A percentile compares a stretch with the other conserved stretches of the same genome.
phyloP scores from a whole-genome alignment of 192 early-diverging fungal species.

The Coemansia asiatica region DNA sequence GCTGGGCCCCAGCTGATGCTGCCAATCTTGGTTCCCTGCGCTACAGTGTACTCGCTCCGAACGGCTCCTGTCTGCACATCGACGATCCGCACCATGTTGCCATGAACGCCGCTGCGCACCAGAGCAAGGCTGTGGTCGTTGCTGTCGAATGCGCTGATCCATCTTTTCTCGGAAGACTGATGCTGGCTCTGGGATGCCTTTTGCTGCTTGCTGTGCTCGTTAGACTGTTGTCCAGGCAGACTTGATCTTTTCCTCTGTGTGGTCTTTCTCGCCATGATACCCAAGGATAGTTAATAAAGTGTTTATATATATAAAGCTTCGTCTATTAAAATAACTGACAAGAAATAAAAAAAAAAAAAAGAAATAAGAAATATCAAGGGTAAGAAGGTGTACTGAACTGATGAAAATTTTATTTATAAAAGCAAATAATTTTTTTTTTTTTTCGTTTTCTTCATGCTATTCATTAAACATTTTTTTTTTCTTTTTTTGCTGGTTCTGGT shows the following conservation, averaged over 20 bases:
- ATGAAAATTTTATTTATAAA: neutral
- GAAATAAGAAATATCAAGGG: neutral
- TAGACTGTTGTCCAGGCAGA: too few species aligned
- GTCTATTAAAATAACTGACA: neutral
- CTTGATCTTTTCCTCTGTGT: slow-evolving; percentile 35
- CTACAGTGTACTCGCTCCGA: slow-evolving; percentile 37
- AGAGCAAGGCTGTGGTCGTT: slow-evolving; percentile 33
- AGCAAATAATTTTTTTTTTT: neutral
- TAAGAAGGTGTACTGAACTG: slow-evolving; percentile 1
- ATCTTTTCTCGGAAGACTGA: slow-evolving; percentile 3
- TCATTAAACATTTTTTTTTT: neutral
- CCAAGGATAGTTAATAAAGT: too few species aligned
- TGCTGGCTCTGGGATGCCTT: slow-evolving; percentile 15
- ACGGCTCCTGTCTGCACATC: slow-evolving; percentile 43
- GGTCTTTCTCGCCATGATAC: slow-evolving; percentile 46
- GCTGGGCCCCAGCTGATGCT: slow-evolving; percentile 25
- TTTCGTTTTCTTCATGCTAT: neutral
- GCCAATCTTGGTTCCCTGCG: slow-evolving; percentile 10
- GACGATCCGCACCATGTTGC: slow-evolving; percentile 37
- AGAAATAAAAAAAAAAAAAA: neutral
- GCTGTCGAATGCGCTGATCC: slow-evolving; percentile 37
- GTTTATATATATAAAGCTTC: too few species aligned
- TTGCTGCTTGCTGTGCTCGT: neutral
- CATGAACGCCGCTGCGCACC: slow-evolving; percentile 35
- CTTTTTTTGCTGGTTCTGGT: too few species aligned